Base-by-base conservation (phyloP, 1,284 basidiomycete species). In the Leccinum angustisporum region DNA sequence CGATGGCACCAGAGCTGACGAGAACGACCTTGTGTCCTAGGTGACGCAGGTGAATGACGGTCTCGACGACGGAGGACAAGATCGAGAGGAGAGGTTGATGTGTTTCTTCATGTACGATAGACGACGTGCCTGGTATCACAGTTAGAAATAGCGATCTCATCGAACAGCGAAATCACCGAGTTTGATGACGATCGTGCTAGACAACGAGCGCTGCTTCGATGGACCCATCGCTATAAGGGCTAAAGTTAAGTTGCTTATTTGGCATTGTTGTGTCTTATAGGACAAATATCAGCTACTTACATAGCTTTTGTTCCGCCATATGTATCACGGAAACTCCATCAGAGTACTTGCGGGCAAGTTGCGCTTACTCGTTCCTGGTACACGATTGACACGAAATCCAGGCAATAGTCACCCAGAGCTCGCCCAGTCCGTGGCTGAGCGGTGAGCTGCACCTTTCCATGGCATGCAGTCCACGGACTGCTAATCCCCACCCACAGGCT, bases 371-470 rank as follows among this genome's bases (percentile, higher is more conserved):
- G 46, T 25, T n/a, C 5, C 27, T n/a, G 51, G 65, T 4, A 60
- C 69, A 63, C 61, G 68, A 36, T 63, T 64, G 53, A 72, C 59
- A 66, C 61, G 57, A 61, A 48, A 52, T 59, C 58, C 79, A 98
- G 95, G 97, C 77, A 99, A 98, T 83, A 95, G 94, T 77, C 97
- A 99, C 81, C 95, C 95, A 67, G 92, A 95, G 85, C 91, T 99
- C 79, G 97, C 97, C 73, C 86, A 92, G 76, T 85, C 89, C 64
- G 95, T 99, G 76, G 92, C 95, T 72, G 90, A 95, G 81, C 89
- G 95, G 95, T 97, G 84, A 88, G 94, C 84, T 79, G 79, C 79
- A 73, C 72, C 73, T 78, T 77, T 78, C 70, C 72, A 74, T 76
- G 77, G 73, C 68, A 66, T 71, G 75, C 79, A 78, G 78, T 79